These are phyloP conservation scores for Cyamopsis tetragonoloba DNA, from an alignment of 306 rosid genomes.

Conservation along the genomic window DNA sequence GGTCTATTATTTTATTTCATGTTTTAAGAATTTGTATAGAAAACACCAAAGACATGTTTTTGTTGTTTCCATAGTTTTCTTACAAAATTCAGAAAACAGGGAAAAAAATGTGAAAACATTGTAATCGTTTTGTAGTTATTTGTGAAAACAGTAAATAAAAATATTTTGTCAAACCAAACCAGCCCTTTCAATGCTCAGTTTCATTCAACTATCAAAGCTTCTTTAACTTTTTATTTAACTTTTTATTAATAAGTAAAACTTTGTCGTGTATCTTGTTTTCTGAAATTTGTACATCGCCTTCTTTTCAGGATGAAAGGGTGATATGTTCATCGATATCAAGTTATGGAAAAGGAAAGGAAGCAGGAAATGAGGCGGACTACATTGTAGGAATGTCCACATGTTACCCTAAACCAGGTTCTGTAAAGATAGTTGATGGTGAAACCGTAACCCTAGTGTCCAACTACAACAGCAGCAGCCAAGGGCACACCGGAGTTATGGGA, in stretches of 20 bases:
- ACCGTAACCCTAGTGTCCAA: slow-evolving; percentile 43
- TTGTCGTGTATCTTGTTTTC: not conserved
- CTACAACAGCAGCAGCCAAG: slow-evolving; percentile 30
- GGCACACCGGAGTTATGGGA: slow-evolving; percentile 78
- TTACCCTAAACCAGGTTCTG: slow-evolving; percentile 61
- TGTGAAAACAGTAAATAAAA: too few relatives aligned
- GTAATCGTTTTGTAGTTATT: too few relatives aligned
- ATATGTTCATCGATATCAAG: slow-evolving; percentile 65
- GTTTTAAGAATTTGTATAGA: too few relatives aligned
- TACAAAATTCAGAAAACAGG: too few relatives aligned
- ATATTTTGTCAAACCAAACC: too few relatives aligned
- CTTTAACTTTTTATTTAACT: not conserved
- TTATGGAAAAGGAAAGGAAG: slow-evolving; percentile 67
- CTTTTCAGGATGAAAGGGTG: slow-evolving; percentile 59
- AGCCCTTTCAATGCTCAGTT: too few relatives aligned
- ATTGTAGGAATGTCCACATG: slow-evolving; percentile 86
- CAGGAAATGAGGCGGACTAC: slow-evolving; percentile 64
- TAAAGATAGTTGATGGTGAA: slow-evolving; percentile 59
- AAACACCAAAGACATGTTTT: too few relatives aligned
- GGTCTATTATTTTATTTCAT: too few relatives aligned
- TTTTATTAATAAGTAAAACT: not conserved
- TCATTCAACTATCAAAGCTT: too few relatives aligned
- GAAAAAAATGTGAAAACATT: too few relatives aligned
- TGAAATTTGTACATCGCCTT: not conserved
- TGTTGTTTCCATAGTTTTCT: too few relatives aligned